Base-by-base conservation (phyloP, 2,329 filamentous ascomycete genomes). In the Calcarisporium arbuscula region DNA sequence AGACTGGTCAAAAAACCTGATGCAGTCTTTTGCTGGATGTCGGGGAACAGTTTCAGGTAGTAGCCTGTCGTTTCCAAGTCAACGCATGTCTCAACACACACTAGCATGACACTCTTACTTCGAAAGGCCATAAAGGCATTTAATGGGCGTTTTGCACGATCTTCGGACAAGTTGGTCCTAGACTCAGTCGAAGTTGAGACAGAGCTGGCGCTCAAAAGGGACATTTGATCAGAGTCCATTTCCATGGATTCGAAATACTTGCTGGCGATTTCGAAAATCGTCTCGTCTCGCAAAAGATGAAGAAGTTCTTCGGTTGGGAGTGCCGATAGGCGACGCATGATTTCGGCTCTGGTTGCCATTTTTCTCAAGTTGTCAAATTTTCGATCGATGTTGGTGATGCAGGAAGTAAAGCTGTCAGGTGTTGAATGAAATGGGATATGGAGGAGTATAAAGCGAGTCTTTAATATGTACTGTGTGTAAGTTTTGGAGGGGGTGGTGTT, bases 11-110 rank as follows among this genome's bases (percentile, higher is more conserved):
- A 51, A 41, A 66, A 58, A 11, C 61, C 63, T 26, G 72, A 77
- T 35, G 70, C 67, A 26, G 60, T 57, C 56, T 74, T 74, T 55
- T 76, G 73, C 23, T 64, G 63, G 31, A 60, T 51, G 19, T 56
- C 54, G 7, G 61, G 60, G 44, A 73, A 70, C 8, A 68, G 52
- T 8, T 53, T 48, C 19, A 66, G 54, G 45, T 71, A 71, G 48
- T 66, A 70, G 42, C 58, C 68, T 72, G 38, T 7, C 27, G 6
- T 10, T n/a, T 39, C 7, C 42, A 30, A 26, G 35, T 41, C 19
- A 30, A 28, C 9, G 9, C 6, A 11, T 30, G 14, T 2, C 20
- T 19, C 11, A 18, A n/a, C 2, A 16, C 9, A 17, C n/a, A n/a
- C n/a, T n/a, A n/a, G 16, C 17, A 9, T 17, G 6, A 26, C 47